Evolutionary conservation across 495 filamentous ascomycete species (phyloP).

Genomic region (Barbatosphaeria neglecta): DNA sequence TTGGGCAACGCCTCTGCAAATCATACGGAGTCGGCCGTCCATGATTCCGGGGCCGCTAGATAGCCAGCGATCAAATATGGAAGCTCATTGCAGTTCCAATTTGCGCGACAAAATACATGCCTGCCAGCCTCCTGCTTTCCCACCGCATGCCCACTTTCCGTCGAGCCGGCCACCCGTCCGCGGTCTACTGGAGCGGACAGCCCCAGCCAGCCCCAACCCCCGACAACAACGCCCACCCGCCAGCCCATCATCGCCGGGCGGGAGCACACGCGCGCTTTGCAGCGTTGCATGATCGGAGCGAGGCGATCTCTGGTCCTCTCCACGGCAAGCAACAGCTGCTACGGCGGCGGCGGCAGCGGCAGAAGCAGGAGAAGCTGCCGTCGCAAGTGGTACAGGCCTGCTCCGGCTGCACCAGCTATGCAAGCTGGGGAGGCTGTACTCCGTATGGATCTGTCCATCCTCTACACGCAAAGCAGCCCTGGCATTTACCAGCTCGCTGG

Average conservation of each 20-base stretch:
- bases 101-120: background rate
- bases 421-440: too few species aligned
- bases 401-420: too few species aligned
- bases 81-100: background rate
- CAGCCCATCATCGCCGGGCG: background rate
- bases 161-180: background rate
- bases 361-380: constrained; percentile 1
- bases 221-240: too few species aligned
- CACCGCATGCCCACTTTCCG: background rate
- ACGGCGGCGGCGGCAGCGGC: constrained; percentile 5
- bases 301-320: constrained; percentile 6
- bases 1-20: background rate
- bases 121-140: too few species aligned
- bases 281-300: constrained; percentile 21
- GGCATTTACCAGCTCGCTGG: constrained; percentile 27
- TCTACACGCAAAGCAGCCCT: too few species aligned
- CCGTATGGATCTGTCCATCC: constrained; percentile 14
- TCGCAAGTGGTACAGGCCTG: background rate
- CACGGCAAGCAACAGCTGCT: background rate
- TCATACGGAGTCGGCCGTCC: background rate
- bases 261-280: constrained; percentile 4
- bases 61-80: background rate
- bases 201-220: background rate
- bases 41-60: background rate
- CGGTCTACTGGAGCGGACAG: background rate